Evolutionary conservation across 371 early-diverging fungal species (phyloP), one percentile per base, ranked within the genome.

Genomic region (Lichtheimia corymbifera): DNA sequence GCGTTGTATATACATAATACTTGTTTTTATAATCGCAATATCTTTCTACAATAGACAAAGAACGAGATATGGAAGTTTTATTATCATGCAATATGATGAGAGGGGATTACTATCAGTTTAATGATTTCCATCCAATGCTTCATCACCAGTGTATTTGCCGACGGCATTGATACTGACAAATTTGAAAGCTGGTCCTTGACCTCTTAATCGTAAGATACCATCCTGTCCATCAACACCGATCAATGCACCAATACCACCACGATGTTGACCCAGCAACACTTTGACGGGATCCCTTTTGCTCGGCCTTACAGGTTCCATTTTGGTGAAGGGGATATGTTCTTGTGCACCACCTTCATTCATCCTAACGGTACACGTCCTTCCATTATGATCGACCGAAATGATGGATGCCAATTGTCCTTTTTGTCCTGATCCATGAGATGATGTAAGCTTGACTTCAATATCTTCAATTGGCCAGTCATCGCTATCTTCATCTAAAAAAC

Each of bases 211-310:
- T 50, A 97, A 90, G 68, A 93, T 86, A 62, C 90, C 94, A 59
- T 92, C 92, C 62, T 87, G 76, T 7, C 87, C 91, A 76, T 93
- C 93, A 11, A 89, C 86, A 53, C 90, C 92, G 55, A 93, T 84
- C 64, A 97, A 71, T 1, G 83, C 82, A 11, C 95, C 97, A 30
- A 86, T 61, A 49, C 85, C 76, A n/a, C 92, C 93, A 40, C 79
- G 79, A 47, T 86, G 77, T 41, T 88, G 79, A 17, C 93, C 94
- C 9, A 79, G 70, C 20, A 94, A 72, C 14, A 95, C 86, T 62
- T 90, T 84, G 56, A 93, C 86, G 6, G 81, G 80, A 59, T 94
- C 93, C 64, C 86, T 89, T 76, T 93, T 94, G 57, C 83, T 83
- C 2, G 94, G 94, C 22, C 78, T 73, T 15, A 91, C 88, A 2